Evolutionary conservation across 2,329 filamentous ascomycete genomes (phyloP), one percentile per base, ranked within the genome.

Genomic region (Shiraia sp.): DNA sequence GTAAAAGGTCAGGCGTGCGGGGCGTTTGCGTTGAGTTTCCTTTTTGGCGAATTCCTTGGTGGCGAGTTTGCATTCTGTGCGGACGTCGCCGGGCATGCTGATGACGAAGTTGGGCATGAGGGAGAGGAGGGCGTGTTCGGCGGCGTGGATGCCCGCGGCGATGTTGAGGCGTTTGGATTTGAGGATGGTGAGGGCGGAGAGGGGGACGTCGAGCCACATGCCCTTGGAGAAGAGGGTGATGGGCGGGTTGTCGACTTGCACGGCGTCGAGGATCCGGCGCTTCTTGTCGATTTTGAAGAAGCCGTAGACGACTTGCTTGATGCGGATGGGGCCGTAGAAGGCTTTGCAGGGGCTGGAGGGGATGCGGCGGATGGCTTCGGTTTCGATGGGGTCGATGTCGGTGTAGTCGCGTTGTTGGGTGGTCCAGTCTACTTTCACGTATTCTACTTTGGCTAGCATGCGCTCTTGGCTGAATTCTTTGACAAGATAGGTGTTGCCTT

Each of bases 221-320:
- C 91, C 93, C 65, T 93, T 95, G 58, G 83, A 88, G 62, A 85
- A 80, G 3, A 90, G 82, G 35, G 93, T 82, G 36, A 97, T 89
- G 0, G 93, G 90, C 3, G 92, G 91, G 55, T 96, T 96, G 66
- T 96, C 89, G 15, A 97, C 90, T 45, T 92, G 82, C 0, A 97
- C 86, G 2, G 92, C 92, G 65, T 99, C 93, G 10, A 97, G 80
- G 42, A 97, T 88, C 2, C 89, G 83, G 2, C 87, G 82, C 54
- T 83, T 86, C 63, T 86, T 87, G 69, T 97, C 91, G n/a, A 96
- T 75, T 66, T 97, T 97, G 79, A 96, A 97, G 74, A 93, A 99
- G 2, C 93, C 93, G 66, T 95, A 97, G 2, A 99, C 90, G 22
- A 88, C 86, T 53, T 92, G 87, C 51, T 86, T 82, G 59, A 97